phyloP scores from a whole-genome alignment of 2,329 filamentous ascomycete species.

The Botrytis fabae region DNA sequence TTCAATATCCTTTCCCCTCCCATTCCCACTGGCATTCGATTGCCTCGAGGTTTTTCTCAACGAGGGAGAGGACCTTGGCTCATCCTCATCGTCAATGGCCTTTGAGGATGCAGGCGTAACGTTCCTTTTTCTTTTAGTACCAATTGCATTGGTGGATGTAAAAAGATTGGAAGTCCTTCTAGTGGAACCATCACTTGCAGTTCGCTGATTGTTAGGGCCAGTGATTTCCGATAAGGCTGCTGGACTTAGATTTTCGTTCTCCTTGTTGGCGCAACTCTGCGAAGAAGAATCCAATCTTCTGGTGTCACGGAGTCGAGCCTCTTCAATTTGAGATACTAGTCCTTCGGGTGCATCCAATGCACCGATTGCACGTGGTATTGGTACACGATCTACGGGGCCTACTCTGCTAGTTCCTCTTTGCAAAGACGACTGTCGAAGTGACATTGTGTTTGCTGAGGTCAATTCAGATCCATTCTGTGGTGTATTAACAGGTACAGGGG shows the following conservation, averaged over 20 bases:
- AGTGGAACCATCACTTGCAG: slow-evolving; percentile 12
- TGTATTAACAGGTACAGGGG: slow-evolving; percentile 36
- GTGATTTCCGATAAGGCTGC: background rate
- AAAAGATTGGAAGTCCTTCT: slow-evolving; percentile 32
- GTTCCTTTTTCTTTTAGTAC: slow-evolving; percentile 48
- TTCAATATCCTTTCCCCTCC: slow-evolving; percentile 26
- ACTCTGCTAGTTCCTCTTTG: background rate
- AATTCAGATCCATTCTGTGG: slow-evolving; percentile 29
- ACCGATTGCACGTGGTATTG: background rate
- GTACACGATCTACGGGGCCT: background rate
- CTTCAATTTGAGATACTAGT: slow-evolving; percentile 12
- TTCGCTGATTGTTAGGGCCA: slow-evolving; percentile 4
- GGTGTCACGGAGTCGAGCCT: slow-evolving; percentile 1
- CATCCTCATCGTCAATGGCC: slow-evolving; percentile 51
- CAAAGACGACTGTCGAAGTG: slow-evolving; percentile 5
- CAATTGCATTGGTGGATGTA: slow-evolving; percentile 29
- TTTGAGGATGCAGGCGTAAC: slow-evolving; percentile 51
- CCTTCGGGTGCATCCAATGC: slow-evolving; percentile 1
- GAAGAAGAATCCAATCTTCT: slow-evolving; percentile 21
- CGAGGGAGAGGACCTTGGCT: slow-evolving; percentile 38
- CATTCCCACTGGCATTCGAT: slow-evolving; percentile 22
- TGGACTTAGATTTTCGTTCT: slow-evolving; percentile 12
- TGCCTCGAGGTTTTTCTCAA: slow-evolving; percentile 33
- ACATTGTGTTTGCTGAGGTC: background rate
- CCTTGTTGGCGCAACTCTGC: slow-evolving; percentile 6